Conservation (phyloP, 1,284 basidiomycete species). For the Leccinum huronense region DNA sequence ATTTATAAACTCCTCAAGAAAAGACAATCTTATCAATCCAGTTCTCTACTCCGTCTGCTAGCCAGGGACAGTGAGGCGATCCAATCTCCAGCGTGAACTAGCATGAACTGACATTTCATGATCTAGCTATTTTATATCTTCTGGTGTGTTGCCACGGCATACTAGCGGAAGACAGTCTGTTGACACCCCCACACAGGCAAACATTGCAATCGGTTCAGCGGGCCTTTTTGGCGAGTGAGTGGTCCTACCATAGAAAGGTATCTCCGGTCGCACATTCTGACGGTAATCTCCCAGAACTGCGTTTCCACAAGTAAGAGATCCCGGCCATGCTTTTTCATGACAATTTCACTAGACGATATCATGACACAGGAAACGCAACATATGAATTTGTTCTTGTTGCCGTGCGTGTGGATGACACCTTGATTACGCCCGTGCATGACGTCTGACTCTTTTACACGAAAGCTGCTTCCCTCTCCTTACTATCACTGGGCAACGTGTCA, state of each 20-base stretch:
- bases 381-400: not conserved
- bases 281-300: not conserved
- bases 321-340: not conserved
- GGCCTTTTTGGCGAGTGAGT: not conserved
- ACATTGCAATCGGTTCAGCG: not conserved
- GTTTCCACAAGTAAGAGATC: not conserved
- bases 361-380: not conserved
- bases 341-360: not conserved
- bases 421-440: not conserved
- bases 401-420: not conserved
- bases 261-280: not conserved
- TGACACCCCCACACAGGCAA: not conserved
- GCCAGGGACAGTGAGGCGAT: not conserved
- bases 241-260: not conserved
- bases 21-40: not conserved
- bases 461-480: not conserved
- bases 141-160: not conserved
- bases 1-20: not conserved
- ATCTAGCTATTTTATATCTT: not conserved
- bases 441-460: not conserved
- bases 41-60: not conserved
- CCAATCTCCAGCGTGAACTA: not conserved
- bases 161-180: not conserved
- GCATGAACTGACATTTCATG: not conserved
- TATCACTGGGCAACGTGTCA: not conserved